phyloP scores from a whole-genome alignment of 148 eudicot genomes.

The Amaranthus hypochondriacus region DNA sequence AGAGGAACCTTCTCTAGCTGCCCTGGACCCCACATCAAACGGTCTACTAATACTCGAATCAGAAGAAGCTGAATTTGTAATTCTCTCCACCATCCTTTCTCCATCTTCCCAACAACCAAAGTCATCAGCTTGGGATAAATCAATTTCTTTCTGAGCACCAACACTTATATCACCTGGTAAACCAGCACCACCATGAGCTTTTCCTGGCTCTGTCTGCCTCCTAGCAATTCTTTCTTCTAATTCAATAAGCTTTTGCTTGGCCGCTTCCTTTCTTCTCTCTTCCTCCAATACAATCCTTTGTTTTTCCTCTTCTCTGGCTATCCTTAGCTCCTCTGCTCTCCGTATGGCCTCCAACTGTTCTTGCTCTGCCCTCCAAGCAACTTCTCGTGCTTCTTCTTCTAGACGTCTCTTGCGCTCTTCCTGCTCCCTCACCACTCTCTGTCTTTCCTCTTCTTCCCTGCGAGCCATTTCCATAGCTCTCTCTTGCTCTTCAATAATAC shows the following conservation, averaged over 20 bases:
- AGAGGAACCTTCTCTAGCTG: constrained; percentile 54
- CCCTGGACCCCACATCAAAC: constrained; percentile 47
- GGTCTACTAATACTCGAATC: constrained; percentile 51
- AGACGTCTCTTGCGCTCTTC: constrained; percentile 61
- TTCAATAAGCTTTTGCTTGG: constrained; percentile 87
- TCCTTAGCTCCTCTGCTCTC: constrained; percentile 73
- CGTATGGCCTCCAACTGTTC: constrained; percentile 59
- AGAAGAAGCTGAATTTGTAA: constrained; percentile 59
- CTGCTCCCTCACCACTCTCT: constrained; percentile 65
- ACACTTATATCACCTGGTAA: constrained; percentile 39
- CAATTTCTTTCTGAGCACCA: constrained; percentile 35
- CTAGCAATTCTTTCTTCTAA: constrained; percentile 82
- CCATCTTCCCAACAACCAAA: constrained; percentile 83
- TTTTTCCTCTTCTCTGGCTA: constrained; percentile 85
- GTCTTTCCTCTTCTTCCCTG: constrained; percentile 89
- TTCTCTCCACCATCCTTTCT: constrained; percentile 86
- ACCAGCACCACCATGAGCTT: constrained; percentile 32
- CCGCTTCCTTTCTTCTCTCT: constrained; percentile 95
- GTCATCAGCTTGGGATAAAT: constrained; percentile 42
- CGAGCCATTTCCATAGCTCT: constrained; percentile 79
- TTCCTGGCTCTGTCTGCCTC: constrained; percentile 50
- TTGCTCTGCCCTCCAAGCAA: constrained; percentile 86
- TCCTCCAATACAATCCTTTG: constrained; percentile 71
- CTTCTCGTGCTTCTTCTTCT: constrained; percentile 86
- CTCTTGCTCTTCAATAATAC: constrained; percentile 79